phyloP scores from a whole-genome alignment of 345 rosid genomes.

The Eucalyptus viminalis region DNA sequence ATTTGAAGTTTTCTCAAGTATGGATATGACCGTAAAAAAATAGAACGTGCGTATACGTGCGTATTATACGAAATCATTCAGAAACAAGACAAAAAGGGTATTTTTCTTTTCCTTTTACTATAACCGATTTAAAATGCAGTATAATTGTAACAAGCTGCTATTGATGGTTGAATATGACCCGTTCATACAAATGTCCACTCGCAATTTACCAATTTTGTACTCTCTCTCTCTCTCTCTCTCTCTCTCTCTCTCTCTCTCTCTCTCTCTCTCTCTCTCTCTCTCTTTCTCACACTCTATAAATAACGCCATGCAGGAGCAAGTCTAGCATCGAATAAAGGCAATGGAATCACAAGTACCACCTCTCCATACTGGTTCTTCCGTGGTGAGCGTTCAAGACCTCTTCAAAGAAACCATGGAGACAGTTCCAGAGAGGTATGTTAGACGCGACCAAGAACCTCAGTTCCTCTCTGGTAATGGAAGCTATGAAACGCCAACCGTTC shows the following conservation, averaged over 20 bases:
- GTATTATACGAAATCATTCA: background rate
- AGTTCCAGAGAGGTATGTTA: constrained; percentile 1
- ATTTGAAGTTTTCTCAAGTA: background rate
- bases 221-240: background rate
- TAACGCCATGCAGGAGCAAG: background rate
- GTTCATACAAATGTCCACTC: background rate
- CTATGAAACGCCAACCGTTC: background rate
- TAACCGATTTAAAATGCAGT: background rate
- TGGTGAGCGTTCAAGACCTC: constrained; percentile 11
- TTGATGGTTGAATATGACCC: background rate
- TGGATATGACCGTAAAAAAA: background rate
- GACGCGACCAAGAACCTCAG: background rate
- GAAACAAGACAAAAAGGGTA: background rate
- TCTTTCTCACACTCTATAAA: background rate
- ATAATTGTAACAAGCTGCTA: background rate
- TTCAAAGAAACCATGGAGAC: background rate
- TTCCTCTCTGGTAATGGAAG: background rate
- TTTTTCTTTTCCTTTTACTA: background rate
- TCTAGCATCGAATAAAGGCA: background rate
- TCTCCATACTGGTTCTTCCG: background rate
- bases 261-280: background rate
- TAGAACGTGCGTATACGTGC: background rate
- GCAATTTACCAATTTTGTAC: background rate
- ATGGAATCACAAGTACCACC: background rate
- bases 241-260: background rate